Percentiles rank a stretch among this genome's conserved stretches.
These are phyloP conservation scores for Penicillium sp. DNA, from an alignment of 2,329 filamentous ascomycete species.

Conservation along the genomic window DNA sequence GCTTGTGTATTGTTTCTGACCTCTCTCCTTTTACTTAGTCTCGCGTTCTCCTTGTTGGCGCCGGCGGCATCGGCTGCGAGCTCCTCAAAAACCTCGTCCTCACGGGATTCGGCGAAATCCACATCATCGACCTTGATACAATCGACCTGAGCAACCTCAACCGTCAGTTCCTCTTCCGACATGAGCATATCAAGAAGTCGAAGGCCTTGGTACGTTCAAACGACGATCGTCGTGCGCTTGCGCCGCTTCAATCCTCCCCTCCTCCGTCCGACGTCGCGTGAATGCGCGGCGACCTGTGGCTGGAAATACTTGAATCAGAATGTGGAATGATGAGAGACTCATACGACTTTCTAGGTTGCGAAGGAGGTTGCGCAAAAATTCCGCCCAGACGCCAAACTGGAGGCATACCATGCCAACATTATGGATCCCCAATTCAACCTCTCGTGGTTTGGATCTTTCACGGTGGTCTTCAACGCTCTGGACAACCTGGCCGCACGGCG, in stretches of 20 bases:
- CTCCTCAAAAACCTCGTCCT: conserved; percentile 94
- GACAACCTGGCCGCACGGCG: conserved; percentile 93
- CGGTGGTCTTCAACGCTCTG: conserved; percentile 91
- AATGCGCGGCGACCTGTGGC: neutral
- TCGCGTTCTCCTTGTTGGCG: conserved; percentile 89
- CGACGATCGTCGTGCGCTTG: conserved; percentile 2
- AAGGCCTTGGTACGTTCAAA: conserved; percentile 75
- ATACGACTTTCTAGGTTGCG: conserved; percentile 64
- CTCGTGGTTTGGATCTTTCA: conserved; percentile 82
- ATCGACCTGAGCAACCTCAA: conserved; percentile 98
- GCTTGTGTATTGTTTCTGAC: conserved; percentile 7
- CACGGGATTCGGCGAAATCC: conserved; percentile 86
- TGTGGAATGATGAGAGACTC: conserved; percentile 17
- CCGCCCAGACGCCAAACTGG: conserved; percentile 83
- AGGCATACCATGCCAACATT: conserved; percentile 92
- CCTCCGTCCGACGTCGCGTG: neutral
- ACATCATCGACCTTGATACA: conserved; percentile 95
- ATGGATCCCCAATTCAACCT: conserved; percentile 86
- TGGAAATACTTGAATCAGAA: neutral
- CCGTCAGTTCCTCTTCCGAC: conserved; percentile 92
- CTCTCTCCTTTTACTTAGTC: conserved; percentile 60
- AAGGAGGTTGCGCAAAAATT: conserved; percentile 89
- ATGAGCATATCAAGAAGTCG: conserved; percentile 96
- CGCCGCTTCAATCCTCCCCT: conserved; percentile 9
- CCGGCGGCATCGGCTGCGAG: conserved; percentile 96